These are phyloP conservation scores for Colletotrichum musae DNA, from an alignment of 2,329 filamentous ascomycete species.

Conservation along the genomic window DNA sequence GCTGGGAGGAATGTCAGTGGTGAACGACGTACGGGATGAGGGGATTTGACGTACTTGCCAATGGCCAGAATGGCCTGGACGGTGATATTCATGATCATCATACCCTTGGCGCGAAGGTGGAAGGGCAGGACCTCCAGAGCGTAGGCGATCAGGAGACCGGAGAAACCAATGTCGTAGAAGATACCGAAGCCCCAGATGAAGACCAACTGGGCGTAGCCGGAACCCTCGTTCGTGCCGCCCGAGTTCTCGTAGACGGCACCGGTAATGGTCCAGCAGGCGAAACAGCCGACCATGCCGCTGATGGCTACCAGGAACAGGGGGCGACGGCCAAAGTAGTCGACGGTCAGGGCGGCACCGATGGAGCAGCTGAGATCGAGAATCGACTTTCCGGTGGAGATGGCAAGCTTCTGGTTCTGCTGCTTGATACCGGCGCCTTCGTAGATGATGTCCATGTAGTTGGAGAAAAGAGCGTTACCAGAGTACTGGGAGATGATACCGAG, in stretches of 20 bases:
- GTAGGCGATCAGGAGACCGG: conserved; percentile 70
- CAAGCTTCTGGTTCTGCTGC: conserved; percentile 69
- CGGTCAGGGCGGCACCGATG: conserved; percentile 64
- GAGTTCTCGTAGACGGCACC: conserved; percentile 68
- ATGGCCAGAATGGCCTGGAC: conserved; percentile 74
- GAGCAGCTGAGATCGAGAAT: conserved; percentile 72
- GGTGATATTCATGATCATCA: conserved; percentile 76
- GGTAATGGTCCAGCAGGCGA: conserved; percentile 65
- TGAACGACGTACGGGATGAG: not conserved
- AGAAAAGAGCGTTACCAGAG: conserved; percentile 77
- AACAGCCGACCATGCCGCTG: conserved; percentile 63
- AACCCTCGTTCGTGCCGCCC: conserved; percentile 56
- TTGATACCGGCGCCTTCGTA: conserved; percentile 74
- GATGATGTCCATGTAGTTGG: conserved; percentile 76
- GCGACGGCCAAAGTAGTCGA: conserved; percentile 67
- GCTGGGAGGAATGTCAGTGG: conserved; percentile 49
- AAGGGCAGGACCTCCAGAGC: conserved; percentile 72
- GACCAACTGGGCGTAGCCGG: conserved; percentile 68
- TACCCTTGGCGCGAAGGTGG: conserved; percentile 70
- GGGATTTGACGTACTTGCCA: conserved; percentile 64
- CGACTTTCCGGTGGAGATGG: conserved; percentile 69
- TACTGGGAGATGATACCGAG: conserved; percentile 79
- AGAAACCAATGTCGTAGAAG: conserved; percentile 73
- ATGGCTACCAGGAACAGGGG: conserved; percentile 67
- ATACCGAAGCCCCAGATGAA: conserved; percentile 73